Conservation (phyloP, 2,329 filamentous ascomycete species). For the Fusarium algeriense region DNA sequence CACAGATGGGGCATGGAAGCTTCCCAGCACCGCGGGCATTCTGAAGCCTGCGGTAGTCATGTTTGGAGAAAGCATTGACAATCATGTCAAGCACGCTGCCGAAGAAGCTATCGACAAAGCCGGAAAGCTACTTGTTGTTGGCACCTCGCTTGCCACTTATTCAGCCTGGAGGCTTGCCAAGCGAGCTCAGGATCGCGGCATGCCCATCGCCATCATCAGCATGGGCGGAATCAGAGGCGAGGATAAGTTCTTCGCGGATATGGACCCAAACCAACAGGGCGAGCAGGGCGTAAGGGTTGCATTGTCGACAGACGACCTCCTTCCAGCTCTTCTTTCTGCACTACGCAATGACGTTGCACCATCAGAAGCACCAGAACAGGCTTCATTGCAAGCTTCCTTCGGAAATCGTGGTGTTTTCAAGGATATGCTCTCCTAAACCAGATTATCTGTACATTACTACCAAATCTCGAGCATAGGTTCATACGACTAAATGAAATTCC, state of each 20-base stretch:
- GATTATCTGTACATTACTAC: conserved; percentile 37
- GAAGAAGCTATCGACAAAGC: conserved; percentile 84
- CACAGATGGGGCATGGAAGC: conserved; percentile 81
- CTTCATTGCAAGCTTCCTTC: conserved; percentile 27
- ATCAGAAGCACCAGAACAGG: conserved; percentile 12
- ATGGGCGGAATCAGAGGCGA: conserved; percentile 86
- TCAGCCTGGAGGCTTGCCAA: conserved; percentile 93
- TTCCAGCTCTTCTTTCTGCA: conserved; percentile 68
- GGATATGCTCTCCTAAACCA: conserved; percentile 68
- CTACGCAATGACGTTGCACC: conserved; percentile 53
- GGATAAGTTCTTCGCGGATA: conserved; percentile 73
- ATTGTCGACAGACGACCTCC: conserved; percentile 67
- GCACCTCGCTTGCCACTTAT: conserved; percentile 93
- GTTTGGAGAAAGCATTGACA: conserved; percentile 91
- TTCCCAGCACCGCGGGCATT: conserved; percentile 77
- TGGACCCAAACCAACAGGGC: conserved; percentile 65
- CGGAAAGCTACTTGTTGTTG: conserved; percentile 80
- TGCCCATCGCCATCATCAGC: conserved; percentile 90
- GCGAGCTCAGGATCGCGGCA: conserved; percentile 81
- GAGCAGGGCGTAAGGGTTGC: conserved; percentile 68
- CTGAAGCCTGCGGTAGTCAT: conserved; percentile 95
- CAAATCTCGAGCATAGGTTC: conserved; percentile 27
- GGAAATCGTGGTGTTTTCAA: conserved; percentile 61
- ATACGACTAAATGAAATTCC: conserved; percentile 63
- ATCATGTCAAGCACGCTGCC: conserved; percentile 77